Evolutionary conservation across 352 stramenopile genomes (phyloP), one percentile per base, ranked within the genome.

Genomic region (Phytophthora europaea): DNA sequence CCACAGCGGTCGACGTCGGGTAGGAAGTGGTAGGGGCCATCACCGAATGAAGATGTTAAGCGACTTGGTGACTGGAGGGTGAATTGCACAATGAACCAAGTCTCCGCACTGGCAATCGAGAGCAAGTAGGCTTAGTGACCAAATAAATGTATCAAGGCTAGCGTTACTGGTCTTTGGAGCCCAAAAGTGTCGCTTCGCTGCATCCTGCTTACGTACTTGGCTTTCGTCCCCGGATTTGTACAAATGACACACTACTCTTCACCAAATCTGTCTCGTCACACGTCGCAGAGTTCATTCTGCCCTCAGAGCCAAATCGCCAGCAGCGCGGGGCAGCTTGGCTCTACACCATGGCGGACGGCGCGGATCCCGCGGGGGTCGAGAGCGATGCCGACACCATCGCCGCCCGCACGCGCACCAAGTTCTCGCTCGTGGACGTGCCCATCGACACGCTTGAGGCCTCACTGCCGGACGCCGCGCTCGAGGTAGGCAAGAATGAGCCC

Each of bases 351-450:
- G 54, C 55, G 56, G 55, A 73, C 45, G 59, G 33, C 12, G 61
- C 20, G 18, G 61, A 33, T 18, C 45, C 34, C 7, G 63, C 53
- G 31, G 43, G 57, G 26, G 43, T 22, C 28, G 48, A 67, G 6
- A 62, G 23, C 1, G 75, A 70, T 15, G 67, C n/a, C 4, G 81
- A 90, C 67, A 92, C 82, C 20, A 95, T 95, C 67, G 86, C 88
- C 12, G 58, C 67, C 18, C 85, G 88, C 58, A 95, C 88, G 34
- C 86, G 88, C 68, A 95, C 88, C 23, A 87, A 93, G 51, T 70
- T 92, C 18, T 95, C 88, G 58, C 83, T 95, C 36, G 85, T 91
- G 57, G 78, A 93, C 62, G 88, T 95, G 9, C 76, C 81, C 16
- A 89, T 95, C 58, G 86, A 93, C 68, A 81, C 76, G 58, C 79